phyloP scores from a whole-genome alignment of 768 basidiomycete genomes.

The Terana coerulea region DNA sequence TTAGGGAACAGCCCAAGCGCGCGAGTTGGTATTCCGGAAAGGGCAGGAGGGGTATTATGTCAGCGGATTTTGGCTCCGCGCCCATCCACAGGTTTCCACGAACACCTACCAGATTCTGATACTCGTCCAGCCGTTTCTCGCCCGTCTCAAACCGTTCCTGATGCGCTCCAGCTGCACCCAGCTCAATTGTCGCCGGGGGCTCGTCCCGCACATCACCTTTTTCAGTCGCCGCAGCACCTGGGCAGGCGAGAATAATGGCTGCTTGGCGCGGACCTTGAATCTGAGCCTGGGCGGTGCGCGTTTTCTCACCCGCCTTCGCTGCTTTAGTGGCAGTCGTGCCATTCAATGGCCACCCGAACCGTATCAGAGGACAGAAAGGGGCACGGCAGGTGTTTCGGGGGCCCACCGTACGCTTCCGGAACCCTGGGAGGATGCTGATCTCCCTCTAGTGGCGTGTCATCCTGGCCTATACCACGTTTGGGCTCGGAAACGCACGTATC shows the following conservation, averaged over 20 bases:
- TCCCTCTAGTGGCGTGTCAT: constrained; percentile 4
- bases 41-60: constrained; percentile 2
- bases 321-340: not conserved
- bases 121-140: constrained; percentile 2
- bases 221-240: not conserved
- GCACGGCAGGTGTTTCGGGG: constrained; percentile 3
- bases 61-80: constrained; percentile 11
- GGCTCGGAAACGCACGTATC: constrained; percentile 9
- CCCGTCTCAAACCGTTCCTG: not conserved
- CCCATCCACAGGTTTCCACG: constrained; percentile 16
- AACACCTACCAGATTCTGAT: constrained; percentile 15
- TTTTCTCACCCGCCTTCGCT: not conserved
- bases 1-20: constrained; percentile 7
- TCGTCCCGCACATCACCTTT: not conserved
- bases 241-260: too few species aligned
- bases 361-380: constrained; percentile 4
- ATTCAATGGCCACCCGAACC: not conserved
- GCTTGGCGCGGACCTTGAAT: constrained; percentile 9
- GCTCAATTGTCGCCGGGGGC: not conserved
- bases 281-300: too few species aligned
- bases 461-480: constrained; percentile 16
- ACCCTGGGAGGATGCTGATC: constrained; percentile 6
- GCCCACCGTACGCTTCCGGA: not conserved
- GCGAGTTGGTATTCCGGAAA: not conserved
- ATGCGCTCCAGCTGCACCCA: not conserved